phyloP scores from a whole-genome alignment of 768 basidiomycete genomes.

The Mycena alexandri region DNA sequence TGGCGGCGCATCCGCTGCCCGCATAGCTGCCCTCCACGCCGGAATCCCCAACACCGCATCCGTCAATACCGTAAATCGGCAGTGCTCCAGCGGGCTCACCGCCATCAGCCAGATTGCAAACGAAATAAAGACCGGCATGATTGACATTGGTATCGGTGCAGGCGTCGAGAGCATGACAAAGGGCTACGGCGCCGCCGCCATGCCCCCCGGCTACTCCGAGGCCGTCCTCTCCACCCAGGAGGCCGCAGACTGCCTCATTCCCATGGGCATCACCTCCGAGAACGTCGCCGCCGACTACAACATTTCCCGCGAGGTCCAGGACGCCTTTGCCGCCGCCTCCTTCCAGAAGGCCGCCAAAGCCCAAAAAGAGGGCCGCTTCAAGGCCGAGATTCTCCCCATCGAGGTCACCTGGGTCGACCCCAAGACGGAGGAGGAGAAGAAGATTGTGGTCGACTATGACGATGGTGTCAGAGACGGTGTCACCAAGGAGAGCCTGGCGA shows the following conservation, averaged over 20 bases:
- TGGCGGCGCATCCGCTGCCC: conserved; percentile 84
- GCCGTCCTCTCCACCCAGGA: conserved; percentile 74
- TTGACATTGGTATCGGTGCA: conserved; percentile 91
- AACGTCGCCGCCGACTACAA: conserved; percentile 86
- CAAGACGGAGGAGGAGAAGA: conserved; percentile 75
- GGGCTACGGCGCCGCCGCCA: conserved; percentile 72
- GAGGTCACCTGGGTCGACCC: conserved; percentile 77
- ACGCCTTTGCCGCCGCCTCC: conserved; percentile 85
- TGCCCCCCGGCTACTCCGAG: conserved; percentile 72
- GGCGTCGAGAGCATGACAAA: conserved; percentile 94
- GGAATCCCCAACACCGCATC: conserved; percentile 85
- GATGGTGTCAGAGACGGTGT: conserved; percentile 91
- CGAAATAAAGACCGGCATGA: conserved; percentile 82
- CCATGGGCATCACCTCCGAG: conserved; percentile 96
- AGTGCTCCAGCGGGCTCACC: conserved; percentile 90
- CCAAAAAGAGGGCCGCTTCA: conserved; percentile 85
- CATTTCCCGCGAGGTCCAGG: conserved; percentile 82
- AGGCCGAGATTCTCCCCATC: conserved; percentile 86
- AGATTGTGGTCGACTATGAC: conserved; percentile 81
- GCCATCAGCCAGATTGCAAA: conserved; percentile 88
- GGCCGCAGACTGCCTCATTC: conserved; percentile 84
- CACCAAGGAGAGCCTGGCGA: conserved; percentile 79
- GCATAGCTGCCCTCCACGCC: conserved; percentile 89
- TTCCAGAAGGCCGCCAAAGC: conserved; percentile 89
- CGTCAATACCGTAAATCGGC: conserved; percentile 88